Evolutionary conservation across 2,329 filamentous ascomycete genomes (phyloP).

Genomic region (Xylariaceae sp.): DNA sequence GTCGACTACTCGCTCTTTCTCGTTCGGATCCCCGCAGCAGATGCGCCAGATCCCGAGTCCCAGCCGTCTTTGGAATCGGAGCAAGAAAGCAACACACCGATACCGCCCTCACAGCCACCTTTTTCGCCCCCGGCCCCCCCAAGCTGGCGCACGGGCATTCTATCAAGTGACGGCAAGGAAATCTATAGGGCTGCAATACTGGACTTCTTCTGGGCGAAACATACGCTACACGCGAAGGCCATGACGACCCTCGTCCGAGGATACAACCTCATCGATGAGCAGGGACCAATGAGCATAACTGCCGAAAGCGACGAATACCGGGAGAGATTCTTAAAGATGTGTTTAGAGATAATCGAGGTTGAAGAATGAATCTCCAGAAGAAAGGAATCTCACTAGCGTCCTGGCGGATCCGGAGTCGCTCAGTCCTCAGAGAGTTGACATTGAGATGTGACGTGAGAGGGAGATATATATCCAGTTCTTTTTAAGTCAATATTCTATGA

Average conservation of each 20-base stretch:
- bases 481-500: not conserved
- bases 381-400: not conserved
- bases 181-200: conserved; percentile 71
- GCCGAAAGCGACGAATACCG: conserved; percentile 72
- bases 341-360: conserved; percentile 48
- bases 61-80: conserved; percentile 54
- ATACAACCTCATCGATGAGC: conserved; percentile 66
- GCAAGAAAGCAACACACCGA: conserved; percentile 17
- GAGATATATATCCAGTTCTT: not conserved
- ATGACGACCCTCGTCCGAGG: conserved; percentile 69
- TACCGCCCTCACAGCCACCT: conserved; percentile 40
- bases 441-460: not conserved
- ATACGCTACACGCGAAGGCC: conserved; percentile 68
- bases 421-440: not conserved
- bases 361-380: conserved; percentile 17
- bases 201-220: conserved; percentile 82
- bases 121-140: conserved; percentile 43
- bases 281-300: conserved; percentile 78
- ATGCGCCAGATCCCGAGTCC: conserved; percentile 31
- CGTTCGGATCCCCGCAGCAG: conserved; percentile 52
- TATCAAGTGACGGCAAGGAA: conserved; percentile 67
- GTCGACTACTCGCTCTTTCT: conserved; percentile 80
- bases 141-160: conserved; percentile 67
- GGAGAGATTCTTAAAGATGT: conserved; percentile 57
- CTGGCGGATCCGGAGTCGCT: not conserved